These are phyloP conservation scores for Trichoderma virens DNA, from an alignment of 495 filamentous ascomycete genomes.

Conservation along the genomic window DNA sequence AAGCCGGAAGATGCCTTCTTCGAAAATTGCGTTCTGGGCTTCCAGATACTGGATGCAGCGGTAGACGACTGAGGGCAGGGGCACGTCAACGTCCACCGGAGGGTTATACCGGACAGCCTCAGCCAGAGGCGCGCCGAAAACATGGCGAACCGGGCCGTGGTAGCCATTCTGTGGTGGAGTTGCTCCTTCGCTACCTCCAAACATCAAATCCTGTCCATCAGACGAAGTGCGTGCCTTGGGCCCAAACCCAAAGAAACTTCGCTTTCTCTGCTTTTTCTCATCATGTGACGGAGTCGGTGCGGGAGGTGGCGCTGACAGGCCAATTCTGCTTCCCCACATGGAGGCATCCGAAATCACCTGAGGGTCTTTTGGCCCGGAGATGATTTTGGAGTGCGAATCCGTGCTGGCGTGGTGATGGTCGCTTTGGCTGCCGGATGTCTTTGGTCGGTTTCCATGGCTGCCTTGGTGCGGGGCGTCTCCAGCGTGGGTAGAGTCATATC, in stretches of 20 bases:
- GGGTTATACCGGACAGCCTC: slow-evolving; percentile 79
- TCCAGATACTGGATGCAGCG: slow-evolving; percentile 92
- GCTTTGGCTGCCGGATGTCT: slow-evolving; percentile 16
- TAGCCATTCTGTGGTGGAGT: slow-evolving; percentile 31
- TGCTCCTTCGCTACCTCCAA: slow-evolving; percentile 25
- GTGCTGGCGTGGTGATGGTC: slow-evolving; percentile 16
- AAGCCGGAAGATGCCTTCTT: slow-evolving; percentile 94
- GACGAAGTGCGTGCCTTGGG: slow-evolving; percentile 42
- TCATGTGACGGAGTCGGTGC: slow-evolving; percentile 43
- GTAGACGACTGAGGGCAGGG: slow-evolving; percentile 91
- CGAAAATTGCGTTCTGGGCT: slow-evolving; percentile 68
- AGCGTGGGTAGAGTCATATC: slow-evolving; percentile 74
- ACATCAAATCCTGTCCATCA: slow-evolving; percentile 40
- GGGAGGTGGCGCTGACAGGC: slow-evolving; percentile 31
- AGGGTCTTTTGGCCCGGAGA: slow-evolving; percentile 83
- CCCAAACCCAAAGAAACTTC: slow-evolving; percentile 91
- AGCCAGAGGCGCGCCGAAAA: slow-evolving; percentile 78
- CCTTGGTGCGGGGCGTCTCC: slow-evolving; percentile 44
- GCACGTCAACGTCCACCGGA: slow-evolving; percentile 60
- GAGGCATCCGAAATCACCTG: slow-evolving; percentile 78
- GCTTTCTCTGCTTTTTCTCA: slow-evolving; percentile 75
- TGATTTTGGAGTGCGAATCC: slow-evolving; percentile 45
- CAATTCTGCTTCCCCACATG: slow-evolving; percentile 72
- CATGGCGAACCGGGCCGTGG: slow-evolving; percentile 55
- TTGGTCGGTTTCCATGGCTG: slow-evolving; percentile 19